These are phyloP conservation scores for Gaertneriomyces semiglobifer DNA, from an alignment of 192 early-diverging fungal genomes.

Conservation along the genomic window DNA sequence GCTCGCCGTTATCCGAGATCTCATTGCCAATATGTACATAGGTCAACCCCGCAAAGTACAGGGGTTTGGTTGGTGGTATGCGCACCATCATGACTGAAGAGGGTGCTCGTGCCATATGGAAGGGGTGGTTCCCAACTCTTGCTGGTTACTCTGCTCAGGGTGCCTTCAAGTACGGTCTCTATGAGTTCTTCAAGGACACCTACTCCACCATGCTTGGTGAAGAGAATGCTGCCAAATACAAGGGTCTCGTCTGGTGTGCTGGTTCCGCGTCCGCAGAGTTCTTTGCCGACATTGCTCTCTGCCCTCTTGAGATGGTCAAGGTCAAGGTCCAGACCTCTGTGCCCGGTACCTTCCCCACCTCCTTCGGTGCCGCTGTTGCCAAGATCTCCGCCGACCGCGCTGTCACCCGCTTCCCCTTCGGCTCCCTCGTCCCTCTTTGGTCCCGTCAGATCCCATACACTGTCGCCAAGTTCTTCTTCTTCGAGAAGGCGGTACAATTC, in stretches of 20 bases:
- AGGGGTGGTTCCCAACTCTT: slow-evolving; percentile 71
- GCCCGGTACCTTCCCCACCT: slow-evolving; percentile 67
- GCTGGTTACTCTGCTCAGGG: slow-evolving; percentile 84
- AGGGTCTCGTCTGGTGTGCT: slow-evolving; percentile 65
- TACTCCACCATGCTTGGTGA: slow-evolving; percentile 52
- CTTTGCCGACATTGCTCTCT: slow-evolving; percentile 76
- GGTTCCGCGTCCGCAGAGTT: slow-evolving; percentile 79
- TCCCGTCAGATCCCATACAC: slow-evolving; percentile 82
- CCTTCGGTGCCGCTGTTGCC: slow-evolving; percentile 55
- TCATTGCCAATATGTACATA: not conserved
- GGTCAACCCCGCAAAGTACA: slow-evolving; percentile 40
- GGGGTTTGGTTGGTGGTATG: slow-evolving; percentile 39
- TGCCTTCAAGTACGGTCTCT: slow-evolving; percentile 84
- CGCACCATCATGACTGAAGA: slow-evolving; percentile 53
- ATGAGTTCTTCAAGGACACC: slow-evolving; percentile 84
- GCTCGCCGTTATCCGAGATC: not conserved
- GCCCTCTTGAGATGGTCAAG: slow-evolving; percentile 83
- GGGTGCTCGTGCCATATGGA: slow-evolving; percentile 70
- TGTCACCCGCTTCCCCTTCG: slow-evolving; percentile 50
- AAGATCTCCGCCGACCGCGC: slow-evolving; percentile 47
- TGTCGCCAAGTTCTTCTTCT: slow-evolving; percentile 81
- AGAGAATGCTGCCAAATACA: slow-evolving; percentile 69
- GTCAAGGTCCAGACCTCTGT: slow-evolving; percentile 81
- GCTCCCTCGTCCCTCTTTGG: slow-evolving; percentile 69
- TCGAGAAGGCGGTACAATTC: slow-evolving; percentile 57